phyloP scores from a whole-genome alignment of 2,329 filamentous ascomycete genomes.

The Cladosporium colombiae region DNA sequence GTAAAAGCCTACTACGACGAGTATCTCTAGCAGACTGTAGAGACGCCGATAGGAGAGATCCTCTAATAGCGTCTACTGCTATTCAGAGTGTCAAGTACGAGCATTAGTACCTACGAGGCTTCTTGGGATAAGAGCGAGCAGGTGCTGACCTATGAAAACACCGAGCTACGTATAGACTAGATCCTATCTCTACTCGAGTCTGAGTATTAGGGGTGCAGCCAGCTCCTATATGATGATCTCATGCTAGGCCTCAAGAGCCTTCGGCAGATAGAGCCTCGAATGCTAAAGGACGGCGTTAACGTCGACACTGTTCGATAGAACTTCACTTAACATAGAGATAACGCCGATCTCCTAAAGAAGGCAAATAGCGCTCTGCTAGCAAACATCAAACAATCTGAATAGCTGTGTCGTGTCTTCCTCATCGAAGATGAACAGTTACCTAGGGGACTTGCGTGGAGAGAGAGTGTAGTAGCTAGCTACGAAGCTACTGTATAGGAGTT shows the following conservation, averaged over 20 bases:
- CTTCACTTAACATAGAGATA: conserved; percentile 20
- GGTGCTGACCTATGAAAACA: conserved; percentile 20
- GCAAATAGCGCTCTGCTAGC: background rate
- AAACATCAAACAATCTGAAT: conserved; percentile 1
- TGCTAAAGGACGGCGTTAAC: conserved; percentile 17
- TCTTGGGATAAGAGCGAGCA: background rate
- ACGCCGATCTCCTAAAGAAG: background rate
- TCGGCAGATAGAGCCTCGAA: conserved; percentile 1
- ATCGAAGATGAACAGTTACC: background rate
- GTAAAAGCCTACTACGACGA: conserved; percentile 16
- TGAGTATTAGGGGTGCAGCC: conserved; percentile 18
- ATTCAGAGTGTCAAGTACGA: conserved; percentile 21
- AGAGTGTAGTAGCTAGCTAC: conserved; percentile 16
- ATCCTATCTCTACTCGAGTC: conserved; percentile 19
- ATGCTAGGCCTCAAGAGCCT: conserved; percentile 14
- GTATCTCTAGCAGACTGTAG: conserved; percentile 20
- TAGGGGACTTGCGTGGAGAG: background rate
- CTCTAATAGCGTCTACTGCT: conserved; percentile 21
- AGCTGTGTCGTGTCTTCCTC: conserved; percentile 4
- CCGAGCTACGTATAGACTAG: conserved; percentile 20
- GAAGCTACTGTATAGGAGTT: conserved; percentile 21
- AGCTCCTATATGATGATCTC: conserved; percentile 19
- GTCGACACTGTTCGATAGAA: conserved; percentile 20
- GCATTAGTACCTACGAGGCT: background rate
- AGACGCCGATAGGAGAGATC: conserved; percentile 23